phyloP scores from a whole-genome alignment of 2,329 filamentous ascomycete genomes.

The Bisporella sp. region DNA sequence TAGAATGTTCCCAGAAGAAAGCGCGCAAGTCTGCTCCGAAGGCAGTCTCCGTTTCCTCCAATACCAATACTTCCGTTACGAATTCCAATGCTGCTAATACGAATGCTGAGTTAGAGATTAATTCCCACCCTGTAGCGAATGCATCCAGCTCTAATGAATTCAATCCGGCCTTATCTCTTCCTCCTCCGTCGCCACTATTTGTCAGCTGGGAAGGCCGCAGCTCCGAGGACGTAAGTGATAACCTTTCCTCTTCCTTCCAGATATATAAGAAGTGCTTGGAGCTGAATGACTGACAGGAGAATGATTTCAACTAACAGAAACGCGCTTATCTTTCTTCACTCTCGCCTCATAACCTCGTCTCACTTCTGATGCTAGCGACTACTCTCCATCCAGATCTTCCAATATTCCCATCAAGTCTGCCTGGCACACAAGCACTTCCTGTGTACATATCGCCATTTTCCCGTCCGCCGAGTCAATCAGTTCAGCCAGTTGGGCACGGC shows the following conservation, averaged over 20 bases:
- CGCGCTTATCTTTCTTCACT: constrained; percentile 56
- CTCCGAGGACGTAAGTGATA: constrained; percentile 31
- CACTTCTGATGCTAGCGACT: constrained; percentile 55
- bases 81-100: too few species aligned
- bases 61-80: too few species aligned
- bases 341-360: constrained; percentile 53
- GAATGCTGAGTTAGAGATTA: too few species aligned
- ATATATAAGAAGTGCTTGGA: not conserved
- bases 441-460: not conserved
- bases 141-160: too few species aligned
- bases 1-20: constrained; percentile 46
- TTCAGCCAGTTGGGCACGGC: not conserved
- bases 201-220: constrained; percentile 27
- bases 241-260: not conserved
- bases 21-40: constrained; percentile 33
- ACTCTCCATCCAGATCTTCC: constrained; percentile 57
- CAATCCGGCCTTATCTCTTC: too few species aligned
- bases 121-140: too few species aligned
- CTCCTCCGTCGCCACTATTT: not conserved
- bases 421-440: not conserved
- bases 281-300: not conserved
- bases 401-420: constrained; percentile 45
- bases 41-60: not conserved
- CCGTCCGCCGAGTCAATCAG: not conserved
- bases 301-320: constrained; percentile 36